Conservation (phyloP, 2,329 filamentous ascomycete species). For the Colletotrichum cereale region DNA sequence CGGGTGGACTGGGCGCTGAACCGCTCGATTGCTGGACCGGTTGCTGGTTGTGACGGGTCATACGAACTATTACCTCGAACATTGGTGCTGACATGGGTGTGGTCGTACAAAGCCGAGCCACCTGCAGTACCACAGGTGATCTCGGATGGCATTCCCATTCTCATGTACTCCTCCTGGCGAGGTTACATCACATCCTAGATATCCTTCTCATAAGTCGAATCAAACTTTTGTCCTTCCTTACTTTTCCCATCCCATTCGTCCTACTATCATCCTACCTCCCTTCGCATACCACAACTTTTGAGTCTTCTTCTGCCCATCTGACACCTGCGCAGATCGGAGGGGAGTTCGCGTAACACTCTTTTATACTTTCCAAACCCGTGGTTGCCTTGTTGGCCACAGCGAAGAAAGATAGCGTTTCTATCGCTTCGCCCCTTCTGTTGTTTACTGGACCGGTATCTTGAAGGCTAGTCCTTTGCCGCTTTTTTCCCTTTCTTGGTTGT, state of each 20-base stretch:
- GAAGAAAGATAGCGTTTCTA: neutral
- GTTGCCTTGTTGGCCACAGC: conserved; percentile 22
- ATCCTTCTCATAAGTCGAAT: neutral
- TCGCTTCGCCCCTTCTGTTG: neutral
- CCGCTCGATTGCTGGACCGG: neutral
- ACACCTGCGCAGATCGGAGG: conserved; percentile 16
- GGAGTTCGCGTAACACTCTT: neutral
- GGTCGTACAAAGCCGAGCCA: neutral
- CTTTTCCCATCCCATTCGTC: conserved; percentile 24
- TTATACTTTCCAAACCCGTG: conserved; percentile 7
- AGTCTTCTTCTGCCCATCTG: conserved; percentile 14
- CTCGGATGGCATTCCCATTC: neutral
- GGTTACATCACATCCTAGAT: neutral
- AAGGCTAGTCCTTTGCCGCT: neutral
- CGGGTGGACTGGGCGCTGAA: conserved; percentile 8
- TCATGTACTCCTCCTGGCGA: neutral
- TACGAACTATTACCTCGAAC: neutral
- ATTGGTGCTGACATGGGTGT: neutral
- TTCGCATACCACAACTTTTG: neutral
- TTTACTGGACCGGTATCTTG: neutral
- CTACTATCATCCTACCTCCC: conserved; percentile 5
- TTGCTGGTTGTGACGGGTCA: conserved; percentile 12
- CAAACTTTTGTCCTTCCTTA: neutral
- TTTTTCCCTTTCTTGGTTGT: neutral
- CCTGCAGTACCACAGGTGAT: neutral